Percentiles rank a stretch among this genome's conserved stretches.
Conservation (phyloP, 129 eudicot species). For the Tagetes erecta region DNA sequence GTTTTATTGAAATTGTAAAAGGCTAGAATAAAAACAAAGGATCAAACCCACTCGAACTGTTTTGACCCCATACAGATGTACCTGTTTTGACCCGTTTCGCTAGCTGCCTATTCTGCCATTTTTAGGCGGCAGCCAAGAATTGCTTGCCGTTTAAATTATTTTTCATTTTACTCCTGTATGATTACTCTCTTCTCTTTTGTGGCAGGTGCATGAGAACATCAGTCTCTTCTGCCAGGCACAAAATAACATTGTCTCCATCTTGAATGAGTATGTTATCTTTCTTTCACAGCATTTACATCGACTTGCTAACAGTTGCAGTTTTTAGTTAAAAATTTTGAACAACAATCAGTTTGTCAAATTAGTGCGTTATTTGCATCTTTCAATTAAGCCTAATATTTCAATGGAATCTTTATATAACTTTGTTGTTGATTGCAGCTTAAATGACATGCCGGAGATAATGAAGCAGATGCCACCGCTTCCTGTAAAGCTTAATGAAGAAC, state of each 20-base stretch:
- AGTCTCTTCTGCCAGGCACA: constrained; percentile 75
- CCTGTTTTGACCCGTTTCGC: neutral
- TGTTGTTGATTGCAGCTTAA: constrained; percentile 58
- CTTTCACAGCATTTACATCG: neutral
- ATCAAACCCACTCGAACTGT: neutral
- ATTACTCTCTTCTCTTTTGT: constrained; percentile 17
- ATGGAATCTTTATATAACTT: neutral
- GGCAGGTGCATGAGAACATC: constrained; percentile 81
- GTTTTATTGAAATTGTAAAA: neutral
- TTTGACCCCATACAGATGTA: neutral
- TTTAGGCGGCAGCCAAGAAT: neutral
- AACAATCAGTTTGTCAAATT: neutral
- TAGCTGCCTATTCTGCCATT: neutral
- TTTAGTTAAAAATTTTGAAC: neutral
- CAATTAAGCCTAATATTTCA: neutral
- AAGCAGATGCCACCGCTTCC: constrained; percentile 97
- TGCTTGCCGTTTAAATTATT: neutral
- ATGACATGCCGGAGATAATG: constrained; percentile 80
- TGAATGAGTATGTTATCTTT: constrained; percentile 64
- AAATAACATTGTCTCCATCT: constrained; percentile 53
- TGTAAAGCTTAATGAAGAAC: constrained; percentile 92
- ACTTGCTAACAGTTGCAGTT: neutral
- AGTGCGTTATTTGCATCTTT: neutral
- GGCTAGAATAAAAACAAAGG: neutral
- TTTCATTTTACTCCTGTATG: constrained; percentile 9